Base-by-base conservation (phyloP, 257 asterid genomes). In the Solanum boliviense region DNA sequence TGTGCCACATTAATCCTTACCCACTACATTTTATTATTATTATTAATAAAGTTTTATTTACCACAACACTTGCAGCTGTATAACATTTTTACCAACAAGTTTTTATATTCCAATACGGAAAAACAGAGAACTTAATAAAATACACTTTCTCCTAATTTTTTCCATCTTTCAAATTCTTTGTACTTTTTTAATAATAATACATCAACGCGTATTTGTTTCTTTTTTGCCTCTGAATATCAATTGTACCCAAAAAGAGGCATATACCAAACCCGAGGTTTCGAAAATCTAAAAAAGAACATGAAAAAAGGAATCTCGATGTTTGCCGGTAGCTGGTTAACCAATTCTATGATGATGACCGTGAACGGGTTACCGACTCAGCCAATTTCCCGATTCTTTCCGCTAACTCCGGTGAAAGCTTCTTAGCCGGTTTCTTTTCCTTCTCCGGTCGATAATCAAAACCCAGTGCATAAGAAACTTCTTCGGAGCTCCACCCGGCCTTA, bases 401-500 rank as follows among this genome's bases (percentile, higher is more conserved):
- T 76, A 94, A 35, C 94, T 94, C 95, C 5, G 99, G 98, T 32
- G 99, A 90, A 84, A 97, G 62, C 86, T 95, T 94, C 74, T 90
- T 92, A 0, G 81, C 92, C 92, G 96, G 98, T 89, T 93, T 96
- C 92, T 88, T 94, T 48, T 88, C 95, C 90, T 92, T 95, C 88
- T 91, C 98, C 90, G 87, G 90, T 56, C 97, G 92, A 83, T 95
- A 96, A 92, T 96, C 98, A 27, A 96, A 97, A 25, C 98, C 98
- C 36, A 97, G 31, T 1, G 97, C 98, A 41, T 97, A 97, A 44
- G 98, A 96, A 1, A 97, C 98, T 90, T 97, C 99, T 36, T 95
- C 98, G 88, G 98, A 91, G 97, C 98, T 96, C 99, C 99, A 97
- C 87, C 99, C 99, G 88, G 94, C 92, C 89, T 93, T 94, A 58